phyloP scores from a whole-genome alignment of 768 basidiomycete genomes.

The Scleroderma bovista region DNA sequence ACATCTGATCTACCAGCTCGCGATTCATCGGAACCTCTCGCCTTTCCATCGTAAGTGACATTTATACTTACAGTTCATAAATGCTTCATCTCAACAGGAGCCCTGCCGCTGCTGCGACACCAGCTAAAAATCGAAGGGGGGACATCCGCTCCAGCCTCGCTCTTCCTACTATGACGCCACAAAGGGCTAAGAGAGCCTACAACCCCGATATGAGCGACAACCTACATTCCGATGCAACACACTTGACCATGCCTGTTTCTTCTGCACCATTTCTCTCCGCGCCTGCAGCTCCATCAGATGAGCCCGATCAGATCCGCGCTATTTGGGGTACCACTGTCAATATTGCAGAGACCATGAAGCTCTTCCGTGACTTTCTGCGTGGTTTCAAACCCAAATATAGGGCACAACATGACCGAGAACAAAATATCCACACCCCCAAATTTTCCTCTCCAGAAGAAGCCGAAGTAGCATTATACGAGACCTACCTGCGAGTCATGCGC shows the following conservation, averaged over 20 bases:
- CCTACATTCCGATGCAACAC: slow-evolving; percentile 54
- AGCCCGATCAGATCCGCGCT: slow-evolving; percentile 80
- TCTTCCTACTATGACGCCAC: slow-evolving; percentile 44
- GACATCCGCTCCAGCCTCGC: slow-evolving; percentile 85
- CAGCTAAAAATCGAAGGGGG: slow-evolving; percentile 68
- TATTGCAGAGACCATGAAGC: slow-evolving; percentile 83
- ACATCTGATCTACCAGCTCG: slow-evolving; percentile 32
- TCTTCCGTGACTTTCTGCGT: slow-evolving; percentile 83
- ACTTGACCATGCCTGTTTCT: slow-evolving; percentile 53
- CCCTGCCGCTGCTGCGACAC: slow-evolving; percentile 49
- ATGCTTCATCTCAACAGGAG: slow-evolving; percentile 33
- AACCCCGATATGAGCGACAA: slow-evolving; percentile 35
- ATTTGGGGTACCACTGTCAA: slow-evolving; percentile 99
- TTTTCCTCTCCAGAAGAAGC: slow-evolving; percentile 60
- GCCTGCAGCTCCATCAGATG: slow-evolving; percentile 56
- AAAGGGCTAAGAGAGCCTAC: slow-evolving; percentile 33
- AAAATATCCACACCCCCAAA: slow-evolving; percentile 44
- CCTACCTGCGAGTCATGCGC: slow-evolving; percentile 79
- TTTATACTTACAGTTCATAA: background rate
- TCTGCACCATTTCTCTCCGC: slow-evolving; percentile 55
- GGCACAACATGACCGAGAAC: slow-evolving; percentile 60
- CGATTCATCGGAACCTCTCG: slow-evolving; percentile 57
- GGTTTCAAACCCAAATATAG: slow-evolving; percentile 95
- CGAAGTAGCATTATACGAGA: slow-evolving; percentile 70
- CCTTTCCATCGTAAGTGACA: slow-evolving; percentile 59